Evolutionary conservation across 306 rosid species (phyloP), one percentile per base, ranked within the genome.

Genomic region (Casuarina equisetifolia): DNA sequence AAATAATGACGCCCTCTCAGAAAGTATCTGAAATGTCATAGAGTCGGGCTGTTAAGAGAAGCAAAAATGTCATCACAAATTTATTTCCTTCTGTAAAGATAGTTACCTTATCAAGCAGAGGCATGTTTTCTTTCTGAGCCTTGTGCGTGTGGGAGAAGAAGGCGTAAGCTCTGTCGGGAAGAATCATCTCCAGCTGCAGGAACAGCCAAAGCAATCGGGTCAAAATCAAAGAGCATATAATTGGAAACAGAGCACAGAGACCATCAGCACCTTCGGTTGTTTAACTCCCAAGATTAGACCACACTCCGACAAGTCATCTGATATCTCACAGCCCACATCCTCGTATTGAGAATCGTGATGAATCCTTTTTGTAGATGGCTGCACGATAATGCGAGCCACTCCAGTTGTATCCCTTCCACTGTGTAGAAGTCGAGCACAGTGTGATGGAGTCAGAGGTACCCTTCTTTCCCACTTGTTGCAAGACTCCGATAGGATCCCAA

Each of bases 91-190:
- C 17, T 40, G 25, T 74, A 49, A 69, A 66, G 9, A 54, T 48
- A 59, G 53, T 75, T 25, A 87, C 98, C 92, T 94, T 92, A 75
- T 94, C 92, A 52, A 94, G 84, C 73, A 95, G 79, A 70, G 97
- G 97, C 98, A 92, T 92, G 75, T 88, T 95, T 77, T 92, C 98
- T 86, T 84, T 92, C 86, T 91, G 98, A 74, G 94, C 98, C 83
- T 95, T 95, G 78, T 92, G 97, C 4, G 98, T 92, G 74, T 95
- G 98, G 2, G 98, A 95, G 87, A 95, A 95, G 84, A 92, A 91
- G 11, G 93, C 92, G 74, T 92, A 95, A 25, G 97, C 93, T 89
- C 96, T 95, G 62, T 91, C 91, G 3, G 97, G 97, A 72, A 95
- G 87, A 88, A 95, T 82, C 89, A 85, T 91, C 83, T 91, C 97